Conservation (phyloP, 2,329 filamentous ascomycete species). For the Zopfia rhizophila region DNA sequence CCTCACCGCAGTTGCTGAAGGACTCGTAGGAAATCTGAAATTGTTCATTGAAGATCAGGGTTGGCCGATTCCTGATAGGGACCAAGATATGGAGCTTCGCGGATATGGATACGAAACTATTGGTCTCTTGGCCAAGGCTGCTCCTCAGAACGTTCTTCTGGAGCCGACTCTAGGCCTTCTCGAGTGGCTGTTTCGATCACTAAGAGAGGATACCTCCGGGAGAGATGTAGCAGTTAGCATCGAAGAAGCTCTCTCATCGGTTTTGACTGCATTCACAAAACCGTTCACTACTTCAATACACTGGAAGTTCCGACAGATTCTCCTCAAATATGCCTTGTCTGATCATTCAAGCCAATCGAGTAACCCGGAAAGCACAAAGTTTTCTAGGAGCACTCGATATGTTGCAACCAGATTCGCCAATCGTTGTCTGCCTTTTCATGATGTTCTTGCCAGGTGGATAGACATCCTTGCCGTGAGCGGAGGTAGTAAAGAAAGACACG, state of each 20-base stretch:
- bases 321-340: slow-evolving; percentile 43
- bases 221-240: slow-evolving; percentile 84
- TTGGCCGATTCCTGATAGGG: slow-evolving; percentile 74
- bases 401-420: slow-evolving; percentile 91
- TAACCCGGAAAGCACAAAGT: slow-evolving; percentile 51
- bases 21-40: slow-evolving; percentile 74
- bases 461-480: slow-evolving; percentile 83
- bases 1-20: slow-evolving; percentile 72
- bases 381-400: slow-evolving; percentile 73
- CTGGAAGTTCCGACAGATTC: slow-evolving; percentile 48
- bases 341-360: slow-evolving; percentile 18
- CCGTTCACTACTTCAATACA: slow-evolving; percentile 54
- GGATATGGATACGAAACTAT: slow-evolving; percentile 91
- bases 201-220: slow-evolving; percentile 80
- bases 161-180: slow-evolving; percentile 65
- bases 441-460: slow-evolving; percentile 85
- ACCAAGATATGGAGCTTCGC: slow-evolving; percentile 72
- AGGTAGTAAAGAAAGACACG: slow-evolving; percentile 74
- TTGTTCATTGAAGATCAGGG: slow-evolving; percentile 82
- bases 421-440: slow-evolving; percentile 81
- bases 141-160: slow-evolving; percentile 66
- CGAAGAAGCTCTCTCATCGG: slow-evolving; percentile 84
- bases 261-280: slow-evolving; percentile 70
- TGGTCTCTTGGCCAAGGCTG: slow-evolving; percentile 77
- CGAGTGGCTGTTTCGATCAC: slow-evolving; percentile 84